phyloP scores from a whole-genome alignment of 2,329 filamentous ascomycete species.

The Venturia asperata region DNA sequence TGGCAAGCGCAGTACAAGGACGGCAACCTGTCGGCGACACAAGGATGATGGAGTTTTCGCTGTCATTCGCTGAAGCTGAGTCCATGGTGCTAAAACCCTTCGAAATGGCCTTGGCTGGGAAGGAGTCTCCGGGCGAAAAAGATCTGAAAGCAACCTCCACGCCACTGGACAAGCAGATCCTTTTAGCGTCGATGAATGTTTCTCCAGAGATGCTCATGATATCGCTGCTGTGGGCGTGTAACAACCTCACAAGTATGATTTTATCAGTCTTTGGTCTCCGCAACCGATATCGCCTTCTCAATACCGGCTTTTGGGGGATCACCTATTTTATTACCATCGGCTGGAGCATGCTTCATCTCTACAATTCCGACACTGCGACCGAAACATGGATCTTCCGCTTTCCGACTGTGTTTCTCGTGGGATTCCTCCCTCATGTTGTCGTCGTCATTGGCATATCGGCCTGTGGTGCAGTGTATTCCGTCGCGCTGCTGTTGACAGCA shows the following conservation, averaged over 20 bases:
- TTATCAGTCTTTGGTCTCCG: slow-evolving; percentile 77
- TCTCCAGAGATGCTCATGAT: slow-evolving; percentile 83
- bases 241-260: slow-evolving; percentile 76
- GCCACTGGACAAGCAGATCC: slow-evolving; percentile 55
- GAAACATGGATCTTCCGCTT: slow-evolving; percentile 68
- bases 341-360: slow-evolving; percentile 56
- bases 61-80: slow-evolving; percentile 94
- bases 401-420: slow-evolving; percentile 89
- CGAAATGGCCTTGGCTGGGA: slow-evolving; percentile 59
- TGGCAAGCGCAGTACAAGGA: slow-evolving; percentile 83
- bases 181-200: slow-evolving; percentile 76
- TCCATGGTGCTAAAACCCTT: slow-evolving; percentile 76
- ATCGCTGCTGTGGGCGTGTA: slow-evolving; percentile 79
- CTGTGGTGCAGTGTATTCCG: slow-evolving; percentile 67
- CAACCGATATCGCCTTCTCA: slow-evolving; percentile 70
- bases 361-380: background rate
- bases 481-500: slow-evolving; percentile 71
- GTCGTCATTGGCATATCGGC: slow-evolving; percentile 71
- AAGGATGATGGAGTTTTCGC: slow-evolving; percentile 91
- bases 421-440: slow-evolving; percentile 89
- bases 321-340: slow-evolving; percentile 83
- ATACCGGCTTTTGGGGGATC: slow-evolving; percentile 81
- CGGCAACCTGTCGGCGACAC: slow-evolving; percentile 76
- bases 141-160: slow-evolving; percentile 33
- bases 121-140: slow-evolving; percentile 28